Evolutionary conservation across 306 rosid species (phyloP).

Genomic region (Sicyos baderoa): DNA sequence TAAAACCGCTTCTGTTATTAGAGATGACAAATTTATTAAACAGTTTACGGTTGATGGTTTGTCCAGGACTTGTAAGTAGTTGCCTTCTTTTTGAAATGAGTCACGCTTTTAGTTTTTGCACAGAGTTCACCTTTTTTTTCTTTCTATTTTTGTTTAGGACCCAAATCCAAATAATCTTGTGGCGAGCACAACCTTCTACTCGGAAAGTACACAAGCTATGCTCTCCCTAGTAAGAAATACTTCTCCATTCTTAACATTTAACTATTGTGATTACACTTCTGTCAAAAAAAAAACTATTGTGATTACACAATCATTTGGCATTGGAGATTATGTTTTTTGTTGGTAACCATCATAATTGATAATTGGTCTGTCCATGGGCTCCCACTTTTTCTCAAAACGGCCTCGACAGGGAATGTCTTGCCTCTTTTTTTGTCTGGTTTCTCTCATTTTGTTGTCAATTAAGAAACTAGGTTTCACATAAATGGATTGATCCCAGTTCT

Average conservation of each 20-base stretch:
- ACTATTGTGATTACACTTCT: neutral
- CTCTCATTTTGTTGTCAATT: neutral
- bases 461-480: neutral
- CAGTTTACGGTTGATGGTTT: conserved; percentile 56
- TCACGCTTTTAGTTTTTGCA: conserved; percentile 21
- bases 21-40: conserved; percentile 80
- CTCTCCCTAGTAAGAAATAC: conserved; percentile 73
- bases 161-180: conserved; percentile 96
- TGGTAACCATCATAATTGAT: neutral
- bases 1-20: conserved; percentile 66
- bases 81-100: conserved; percentile 1
- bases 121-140: conserved; percentile 17
- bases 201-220: conserved; percentile 91
- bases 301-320: neutral
- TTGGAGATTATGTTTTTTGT: neutral
- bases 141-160: conserved; percentile 49
- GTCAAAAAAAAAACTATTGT: too few species aligned
- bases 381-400: neutral
- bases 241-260: conserved; percentile 14
- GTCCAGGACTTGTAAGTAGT: conserved; percentile 83
- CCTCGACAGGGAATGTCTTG: neutral
- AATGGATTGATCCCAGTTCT: conserved; percentile 15
- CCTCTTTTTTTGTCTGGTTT: neutral
- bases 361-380: neutral
- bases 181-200: conserved; percentile 79